Percentiles rank a stretch among this genome's conserved stretches.
Evolutionary conservation across 805 yeast genomes (phyloP).

Genomic region (Schizosaccharomyces cryophilus): DNA sequence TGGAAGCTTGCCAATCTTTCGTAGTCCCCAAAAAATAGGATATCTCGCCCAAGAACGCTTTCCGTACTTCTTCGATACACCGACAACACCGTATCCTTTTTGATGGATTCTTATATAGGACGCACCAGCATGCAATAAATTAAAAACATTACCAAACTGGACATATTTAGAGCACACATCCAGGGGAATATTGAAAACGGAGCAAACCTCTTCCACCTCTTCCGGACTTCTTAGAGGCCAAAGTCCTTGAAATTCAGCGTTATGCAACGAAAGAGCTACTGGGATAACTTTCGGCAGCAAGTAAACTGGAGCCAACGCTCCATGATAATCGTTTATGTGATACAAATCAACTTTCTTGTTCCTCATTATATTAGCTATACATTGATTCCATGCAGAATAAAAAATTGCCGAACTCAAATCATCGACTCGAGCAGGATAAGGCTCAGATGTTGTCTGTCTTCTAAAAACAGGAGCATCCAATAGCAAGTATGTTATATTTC

Average conservation of each 20-base stretch:
- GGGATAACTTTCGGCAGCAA: slow-evolving; percentile 1
- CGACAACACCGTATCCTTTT: slow-evolving; percentile 2
- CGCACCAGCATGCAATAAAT: not conserved
- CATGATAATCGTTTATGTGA: slow-evolving; percentile 3
- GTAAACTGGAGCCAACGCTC: not conserved
- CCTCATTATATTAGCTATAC: not conserved
- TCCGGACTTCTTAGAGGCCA: not conserved
- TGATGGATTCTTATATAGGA: slow-evolving; percentile 1
- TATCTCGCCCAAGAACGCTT: slow-evolving; percentile 2
- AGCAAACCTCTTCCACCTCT: slow-evolving; percentile 1
- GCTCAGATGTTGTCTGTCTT: not conserved
- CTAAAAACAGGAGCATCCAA: slow-evolving; percentile 3
- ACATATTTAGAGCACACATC: not conserved
- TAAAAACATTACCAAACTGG: slow-evolving; percentile 1
- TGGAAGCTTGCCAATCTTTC: not conserved
- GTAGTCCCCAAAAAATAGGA: slow-evolving; percentile 1
- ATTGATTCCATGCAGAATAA: slow-evolving; percentile 3
- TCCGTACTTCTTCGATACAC: slow-evolving; percentile 2
- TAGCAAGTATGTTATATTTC: slow-evolving; percentile 1
- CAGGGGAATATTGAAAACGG: not conserved
- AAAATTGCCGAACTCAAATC: slow-evolving; percentile 2
- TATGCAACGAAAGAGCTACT: not conserved
- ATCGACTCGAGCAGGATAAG: slow-evolving; percentile 2
- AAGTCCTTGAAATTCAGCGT: slow-evolving; percentile 2
- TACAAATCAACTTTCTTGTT: not conserved